Conservation (phyloP, 768 basidiomycete genomes). For the Amanita pallidorosea region DNA sequence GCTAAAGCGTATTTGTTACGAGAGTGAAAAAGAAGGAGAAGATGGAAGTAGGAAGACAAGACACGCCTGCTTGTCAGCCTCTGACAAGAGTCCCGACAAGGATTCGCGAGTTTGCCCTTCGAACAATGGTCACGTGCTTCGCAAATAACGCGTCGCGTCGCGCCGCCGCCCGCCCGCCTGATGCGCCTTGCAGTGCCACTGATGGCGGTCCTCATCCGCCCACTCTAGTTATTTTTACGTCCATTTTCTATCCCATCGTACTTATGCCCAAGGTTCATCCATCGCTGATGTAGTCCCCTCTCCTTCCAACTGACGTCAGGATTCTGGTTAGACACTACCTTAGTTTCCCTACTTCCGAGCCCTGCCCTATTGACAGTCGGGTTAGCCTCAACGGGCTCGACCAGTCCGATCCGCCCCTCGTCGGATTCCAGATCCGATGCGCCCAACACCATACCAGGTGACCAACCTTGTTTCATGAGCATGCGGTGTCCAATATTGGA, state of each 20-base stretch:
- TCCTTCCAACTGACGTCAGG: slow-evolving; percentile 27
- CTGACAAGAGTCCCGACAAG: slow-evolving; percentile 19
- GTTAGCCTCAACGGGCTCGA: slow-evolving; percentile 48
- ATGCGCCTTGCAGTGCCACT: slow-evolving; percentile 2
- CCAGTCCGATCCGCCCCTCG: slow-evolving; percentile 29
- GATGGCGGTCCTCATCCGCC: slow-evolving; percentile 4
- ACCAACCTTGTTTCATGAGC: slow-evolving; percentile 69
- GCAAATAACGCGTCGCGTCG: slow-evolving; percentile 22
- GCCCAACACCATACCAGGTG: slow-evolving; percentile 52
- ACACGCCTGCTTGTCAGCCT: slow-evolving; percentile 27
- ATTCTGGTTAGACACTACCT: neutral
- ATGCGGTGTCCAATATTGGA: slow-evolving; percentile 61
- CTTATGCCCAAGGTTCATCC: slow-evolving; percentile 14
- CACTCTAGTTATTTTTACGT: neutral
- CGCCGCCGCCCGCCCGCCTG: slow-evolving; percentile 8
- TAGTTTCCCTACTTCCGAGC: slow-evolving; percentile 32
- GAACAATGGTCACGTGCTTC: slow-evolving; percentile 27
- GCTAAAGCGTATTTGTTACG: slow-evolving; percentile 11
- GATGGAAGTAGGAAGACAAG: slow-evolving; percentile 16
- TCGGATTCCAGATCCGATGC: slow-evolving; percentile 12
- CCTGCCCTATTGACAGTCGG: slow-evolving; percentile 37
- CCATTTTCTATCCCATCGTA: neutral
- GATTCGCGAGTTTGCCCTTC: slow-evolving; percentile 11
- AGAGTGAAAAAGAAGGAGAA: slow-evolving; percentile 15
- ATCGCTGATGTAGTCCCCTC: slow-evolving; percentile 28